Evolutionary conservation across 768 basidiomycete species (phyloP).

Genomic region (Agaricus blazei): DNA sequence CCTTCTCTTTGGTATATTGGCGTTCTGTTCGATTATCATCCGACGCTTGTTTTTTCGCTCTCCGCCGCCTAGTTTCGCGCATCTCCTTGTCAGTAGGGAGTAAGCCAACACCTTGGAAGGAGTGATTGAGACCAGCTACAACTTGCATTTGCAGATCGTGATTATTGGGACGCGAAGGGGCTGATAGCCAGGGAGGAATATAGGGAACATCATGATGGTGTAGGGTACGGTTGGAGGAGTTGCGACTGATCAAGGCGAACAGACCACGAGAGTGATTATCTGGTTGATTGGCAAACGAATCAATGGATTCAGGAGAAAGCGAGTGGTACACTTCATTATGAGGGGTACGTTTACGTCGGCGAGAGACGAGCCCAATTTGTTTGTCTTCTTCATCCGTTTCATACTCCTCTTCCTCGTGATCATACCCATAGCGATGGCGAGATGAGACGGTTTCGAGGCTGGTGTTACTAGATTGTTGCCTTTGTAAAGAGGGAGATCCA

Average conservation of each 20-base stretch:
- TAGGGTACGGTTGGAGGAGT: conserved; percentile 13
- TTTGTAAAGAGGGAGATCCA: background rate
- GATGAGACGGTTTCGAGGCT: background rate
- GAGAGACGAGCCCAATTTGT: conserved; percentile 24
- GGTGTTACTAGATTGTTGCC: background rate
- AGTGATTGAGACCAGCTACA: conserved; percentile 64
- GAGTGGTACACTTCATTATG: conserved; percentile 61
- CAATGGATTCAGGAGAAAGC: conserved; percentile 49
- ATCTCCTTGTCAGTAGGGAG: conserved; percentile 48
- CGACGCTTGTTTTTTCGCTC: conserved; percentile 12
- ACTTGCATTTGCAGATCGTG: conserved; percentile 64
- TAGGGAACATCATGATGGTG: conserved; percentile 19
- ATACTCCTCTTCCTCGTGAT: conserved; percentile 22
- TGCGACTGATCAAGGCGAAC: conserved; percentile 21
- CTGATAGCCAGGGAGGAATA: conserved; percentile 57
- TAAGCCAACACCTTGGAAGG: conserved; percentile 78
- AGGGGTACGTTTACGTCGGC: conserved; percentile 43
- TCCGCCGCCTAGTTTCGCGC: conserved; percentile 16
- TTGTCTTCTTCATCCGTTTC: conserved; percentile 30
- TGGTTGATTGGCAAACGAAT: conserved; percentile 33
- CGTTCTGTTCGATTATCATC: conserved; percentile 23
- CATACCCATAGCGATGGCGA: conserved; percentile 6
- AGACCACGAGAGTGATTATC: conserved; percentile 20
- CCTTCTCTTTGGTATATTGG: conserved; percentile 20
- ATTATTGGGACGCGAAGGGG: conserved; percentile 53